These are phyloP conservation scores for Nitzschia sp. DNA, from an alignment of 108 stramenopile species.

Conservation along the genomic window DNA sequence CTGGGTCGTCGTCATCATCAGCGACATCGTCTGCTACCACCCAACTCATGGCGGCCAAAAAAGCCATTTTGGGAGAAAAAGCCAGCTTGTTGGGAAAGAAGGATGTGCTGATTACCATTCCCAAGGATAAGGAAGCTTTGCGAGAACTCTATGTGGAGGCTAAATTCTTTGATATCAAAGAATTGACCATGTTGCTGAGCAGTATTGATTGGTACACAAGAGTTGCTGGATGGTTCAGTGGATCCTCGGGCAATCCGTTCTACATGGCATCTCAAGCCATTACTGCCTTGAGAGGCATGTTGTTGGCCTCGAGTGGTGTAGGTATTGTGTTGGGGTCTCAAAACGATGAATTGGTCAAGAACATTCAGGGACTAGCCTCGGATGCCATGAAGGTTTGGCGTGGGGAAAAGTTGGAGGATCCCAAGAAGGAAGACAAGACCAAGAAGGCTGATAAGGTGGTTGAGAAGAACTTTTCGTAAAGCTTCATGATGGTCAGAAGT, in stretches of 20 bases:
- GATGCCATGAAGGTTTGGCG: neutral
- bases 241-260: conserved; percentile 28
- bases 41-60: conserved; percentile 1
- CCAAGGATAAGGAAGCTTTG: conserved; percentile 37
- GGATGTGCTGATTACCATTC: conserved; percentile 37
- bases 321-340: conserved; percentile 23
- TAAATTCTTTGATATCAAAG: conserved; percentile 47
- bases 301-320: conserved; percentile 22
- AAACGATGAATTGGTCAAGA: conserved; percentile 18
- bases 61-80: conserved; percentile 6
- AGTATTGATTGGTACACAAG: conserved; percentile 17
- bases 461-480: neutral
- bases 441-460: neutral
- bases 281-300: neutral
- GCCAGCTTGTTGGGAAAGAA: conserved; percentile 8
- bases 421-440: neutral
- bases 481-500: too few relatives aligned
- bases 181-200: conserved; percentile 39
- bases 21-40: neutral
- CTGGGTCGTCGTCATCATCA: neutral
- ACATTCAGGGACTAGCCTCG: neutral
- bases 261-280: conserved; percentile 19
- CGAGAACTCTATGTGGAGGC: conserved; percentile 56
- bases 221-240: conserved; percentile 32
- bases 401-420: neutral